These are phyloP conservation scores for Trichoderma semiorbis DNA, from an alignment of 2,329 filamentous ascomycete species.

Conservation along the genomic window DNA sequence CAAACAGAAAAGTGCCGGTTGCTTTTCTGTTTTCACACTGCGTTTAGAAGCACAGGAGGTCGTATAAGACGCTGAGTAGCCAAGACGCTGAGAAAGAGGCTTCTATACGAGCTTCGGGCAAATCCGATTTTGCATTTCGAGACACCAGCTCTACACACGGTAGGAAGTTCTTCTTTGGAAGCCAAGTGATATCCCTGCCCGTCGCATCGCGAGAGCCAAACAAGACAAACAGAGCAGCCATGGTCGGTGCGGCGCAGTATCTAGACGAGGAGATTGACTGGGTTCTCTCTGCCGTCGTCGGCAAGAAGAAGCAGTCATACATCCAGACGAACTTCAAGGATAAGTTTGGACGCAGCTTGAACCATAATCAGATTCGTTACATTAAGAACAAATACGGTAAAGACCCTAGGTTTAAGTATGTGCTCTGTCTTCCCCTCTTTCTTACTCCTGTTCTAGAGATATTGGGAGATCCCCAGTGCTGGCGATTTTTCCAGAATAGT, in stretches of 20 bases:
- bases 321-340: constrained; percentile 30
- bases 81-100: background rate
- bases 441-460: background rate
- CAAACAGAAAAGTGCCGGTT: background rate
- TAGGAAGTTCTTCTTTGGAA: background rate
- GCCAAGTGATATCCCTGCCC: background rate
- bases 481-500: background rate
- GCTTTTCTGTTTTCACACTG: background rate
- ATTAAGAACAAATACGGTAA: constrained; percentile 41
- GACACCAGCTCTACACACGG: background rate
- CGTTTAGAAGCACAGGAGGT: background rate
- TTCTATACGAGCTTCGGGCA: background rate
- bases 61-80: background rate
- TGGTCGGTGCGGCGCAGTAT: constrained; percentile 37
- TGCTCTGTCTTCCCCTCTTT: background rate
- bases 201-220: background rate
- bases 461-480: background rate
- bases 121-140: background rate
- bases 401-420: constrained; percentile 39
- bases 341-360: constrained; percentile 30
- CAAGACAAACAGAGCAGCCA: constrained; percentile 17
- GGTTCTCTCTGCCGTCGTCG: constrained; percentile 31
- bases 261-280: constrained; percentile 34
- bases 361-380: constrained; percentile 38
- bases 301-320: constrained; percentile 24